Conservation (phyloP, 164 flowering plant genomes). For the Nymphaea thermarum region DNA sequence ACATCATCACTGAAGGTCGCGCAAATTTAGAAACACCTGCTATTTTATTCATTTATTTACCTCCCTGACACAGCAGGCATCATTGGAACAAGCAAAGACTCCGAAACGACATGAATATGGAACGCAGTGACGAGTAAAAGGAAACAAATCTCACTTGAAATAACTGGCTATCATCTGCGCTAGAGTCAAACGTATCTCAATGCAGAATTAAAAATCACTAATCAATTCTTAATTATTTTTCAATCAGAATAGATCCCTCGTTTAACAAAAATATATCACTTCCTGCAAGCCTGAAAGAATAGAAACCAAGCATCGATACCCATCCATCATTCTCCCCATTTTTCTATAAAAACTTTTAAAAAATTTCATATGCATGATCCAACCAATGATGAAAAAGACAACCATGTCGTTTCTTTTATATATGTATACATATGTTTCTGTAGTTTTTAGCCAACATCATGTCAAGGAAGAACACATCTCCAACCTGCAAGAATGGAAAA, state of each 20-base stretch:
- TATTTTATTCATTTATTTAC: no score
- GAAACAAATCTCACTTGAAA: no score
- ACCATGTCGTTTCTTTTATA: neutral
- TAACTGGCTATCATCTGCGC: no score
- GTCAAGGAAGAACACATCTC: neutral
- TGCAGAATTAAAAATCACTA: neutral
- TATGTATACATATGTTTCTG: no score
- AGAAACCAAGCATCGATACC: neutral
- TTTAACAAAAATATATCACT: neutral
- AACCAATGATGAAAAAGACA: neutral
- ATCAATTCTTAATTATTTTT: neutral
- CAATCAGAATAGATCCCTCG: neutral
- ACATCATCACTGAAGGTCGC: neutral
- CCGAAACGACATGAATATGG: neutral
- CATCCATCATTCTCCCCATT: neutral
- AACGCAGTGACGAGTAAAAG: no score
- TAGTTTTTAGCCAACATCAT: neutral
- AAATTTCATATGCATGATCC: neutral
- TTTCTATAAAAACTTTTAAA: neutral
- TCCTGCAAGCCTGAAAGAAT: neutral
- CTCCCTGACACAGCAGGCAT: neutral
- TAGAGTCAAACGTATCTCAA: neutral
- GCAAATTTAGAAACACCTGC: neutral
- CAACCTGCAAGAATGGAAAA: neutral
- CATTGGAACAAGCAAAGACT: neutral